Conservation (phyloP, 176 grass and related monocot genomes). For the Eragrostis nindensis region DNA sequence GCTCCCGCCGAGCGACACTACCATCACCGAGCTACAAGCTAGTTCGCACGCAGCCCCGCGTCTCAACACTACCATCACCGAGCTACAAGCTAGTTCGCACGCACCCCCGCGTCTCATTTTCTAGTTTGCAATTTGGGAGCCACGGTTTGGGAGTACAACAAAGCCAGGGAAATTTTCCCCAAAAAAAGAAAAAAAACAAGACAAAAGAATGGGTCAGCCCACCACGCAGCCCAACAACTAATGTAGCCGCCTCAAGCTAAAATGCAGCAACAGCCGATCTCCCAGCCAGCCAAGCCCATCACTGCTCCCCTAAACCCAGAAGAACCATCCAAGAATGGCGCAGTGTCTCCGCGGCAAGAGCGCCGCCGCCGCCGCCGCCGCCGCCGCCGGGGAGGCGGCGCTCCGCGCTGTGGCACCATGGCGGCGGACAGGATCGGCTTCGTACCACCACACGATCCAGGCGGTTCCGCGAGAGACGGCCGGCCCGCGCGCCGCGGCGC, state of each 20-base stretch:
- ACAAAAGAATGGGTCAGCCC: too few species aligned
- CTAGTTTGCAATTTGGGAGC: too few species aligned
- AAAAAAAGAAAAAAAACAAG: too few species aligned
- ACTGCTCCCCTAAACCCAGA: slow-evolving; percentile 35
- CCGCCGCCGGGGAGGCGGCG: slow-evolving; percentile 21
- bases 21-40: too few species aligned
- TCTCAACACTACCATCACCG: too few species aligned
- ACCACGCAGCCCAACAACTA: background rate
- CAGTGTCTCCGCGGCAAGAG: slow-evolving; percentile 43
- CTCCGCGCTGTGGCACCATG: slow-evolving; percentile 42
- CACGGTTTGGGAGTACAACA: too few species aligned
- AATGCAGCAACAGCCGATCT: background rate
- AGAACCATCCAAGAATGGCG: slow-evolving; percentile 53
- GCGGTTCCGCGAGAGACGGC: slow-evolving; percentile 71
- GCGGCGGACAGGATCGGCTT: slow-evolving; percentile 33
- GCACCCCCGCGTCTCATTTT: too few species aligned
- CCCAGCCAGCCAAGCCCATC: slow-evolving; percentile 17
- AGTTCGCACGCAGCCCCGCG: too few species aligned
- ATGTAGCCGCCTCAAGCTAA: background rate
- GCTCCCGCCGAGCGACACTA: too few species aligned
- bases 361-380: slow-evolving; percentile 47
- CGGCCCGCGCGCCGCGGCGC: slow-evolving; percentile 56
- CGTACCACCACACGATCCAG: slow-evolving; percentile 82
- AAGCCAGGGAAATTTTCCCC: too few species aligned
- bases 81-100: too few species aligned